A percentile compares a stretch with the other conserved stretches of the same genome.
Conservation (phyloP, 2,329 filamentous ascomycete species). For the Sphaerulina populicola region DNA sequence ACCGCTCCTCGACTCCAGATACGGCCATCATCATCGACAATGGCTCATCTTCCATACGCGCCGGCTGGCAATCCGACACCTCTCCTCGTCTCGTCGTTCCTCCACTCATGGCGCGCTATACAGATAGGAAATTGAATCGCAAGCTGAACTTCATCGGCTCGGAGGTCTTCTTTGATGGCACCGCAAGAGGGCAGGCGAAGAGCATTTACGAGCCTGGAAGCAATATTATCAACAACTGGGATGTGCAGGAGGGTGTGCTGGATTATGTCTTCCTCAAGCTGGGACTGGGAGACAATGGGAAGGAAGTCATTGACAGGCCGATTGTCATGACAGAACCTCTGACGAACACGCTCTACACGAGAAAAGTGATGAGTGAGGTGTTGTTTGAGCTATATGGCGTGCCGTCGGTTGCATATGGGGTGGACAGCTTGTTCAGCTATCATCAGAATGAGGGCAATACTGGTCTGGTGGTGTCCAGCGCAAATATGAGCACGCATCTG, state of each 20-base stretch:
- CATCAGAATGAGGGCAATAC: slow-evolving; percentile 80
- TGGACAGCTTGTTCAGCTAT: slow-evolving; percentile 95
- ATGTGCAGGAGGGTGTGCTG: slow-evolving; percentile 87
- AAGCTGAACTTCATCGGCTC: slow-evolving; percentile 86
- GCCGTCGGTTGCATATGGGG: slow-evolving; percentile 83
- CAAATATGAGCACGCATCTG: slow-evolving; percentile 86
- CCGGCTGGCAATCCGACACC: slow-evolving; percentile 90
- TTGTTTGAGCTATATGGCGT: slow-evolving; percentile 92
- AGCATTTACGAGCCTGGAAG: slow-evolving; percentile 85
- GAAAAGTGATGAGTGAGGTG: slow-evolving; percentile 82
- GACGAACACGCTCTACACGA: slow-evolving; percentile 79
- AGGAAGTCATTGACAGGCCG: slow-evolving; percentile 66
- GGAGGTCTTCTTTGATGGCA: slow-evolving; percentile 92
- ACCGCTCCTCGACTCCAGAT: slow-evolving; percentile 52
- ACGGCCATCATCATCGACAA: slow-evolving; percentile 96
- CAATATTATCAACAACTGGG: slow-evolving; percentile 93
- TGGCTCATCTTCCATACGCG: slow-evolving; percentile 82
- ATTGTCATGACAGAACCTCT: slow-evolving; percentile 94
- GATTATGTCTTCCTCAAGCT: slow-evolving; percentile 94
- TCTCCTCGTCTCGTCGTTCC: slow-evolving; percentile 71
- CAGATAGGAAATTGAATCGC: slow-evolving; percentile 85
- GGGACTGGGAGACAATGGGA: slow-evolving; percentile 67
- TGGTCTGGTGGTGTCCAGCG: slow-evolving; percentile 83
- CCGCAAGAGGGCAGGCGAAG: slow-evolving; percentile 79
- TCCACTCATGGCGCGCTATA: slow-evolving; percentile 88